These are phyloP conservation scores for Parasitella parasitica DNA, from an alignment of 371 early-diverging fungal species.

Conservation along the genomic window DNA sequence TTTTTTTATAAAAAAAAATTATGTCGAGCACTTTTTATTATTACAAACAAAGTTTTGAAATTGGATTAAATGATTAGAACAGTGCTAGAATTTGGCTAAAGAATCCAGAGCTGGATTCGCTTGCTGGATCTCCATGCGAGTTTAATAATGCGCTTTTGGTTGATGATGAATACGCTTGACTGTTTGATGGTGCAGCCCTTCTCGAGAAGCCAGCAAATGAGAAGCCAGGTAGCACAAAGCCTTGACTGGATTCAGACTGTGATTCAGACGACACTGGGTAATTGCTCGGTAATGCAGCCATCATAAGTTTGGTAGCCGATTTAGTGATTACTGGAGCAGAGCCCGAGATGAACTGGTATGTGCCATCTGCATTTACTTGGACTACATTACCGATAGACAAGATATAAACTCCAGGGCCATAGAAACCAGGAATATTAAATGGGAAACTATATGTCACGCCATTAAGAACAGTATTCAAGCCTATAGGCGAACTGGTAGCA, in stretches of 20 bases:
- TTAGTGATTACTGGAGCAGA: background rate
- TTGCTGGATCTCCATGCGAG: background rate
- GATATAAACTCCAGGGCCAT: slow-evolving; percentile 4
- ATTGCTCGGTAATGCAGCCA: background rate
- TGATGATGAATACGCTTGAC: background rate
- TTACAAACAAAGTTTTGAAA: background rate
- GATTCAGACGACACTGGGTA: background rate
- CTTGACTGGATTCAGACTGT: background rate
- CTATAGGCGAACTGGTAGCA: background rate
- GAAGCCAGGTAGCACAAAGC: slow-evolving; percentile 7
- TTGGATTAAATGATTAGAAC: background rate
- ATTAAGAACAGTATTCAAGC: background rate
- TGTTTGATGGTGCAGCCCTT: background rate
- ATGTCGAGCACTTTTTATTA: too few species aligned
- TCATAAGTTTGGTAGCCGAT: background rate
- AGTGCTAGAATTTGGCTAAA: slow-evolving; percentile 3
- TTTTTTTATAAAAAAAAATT: too few species aligned
- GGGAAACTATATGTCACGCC: background rate
- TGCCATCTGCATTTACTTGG: background rate
- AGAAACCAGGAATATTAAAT: slow-evolving; percentile 3
- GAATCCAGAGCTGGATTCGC: background rate
- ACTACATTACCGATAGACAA: slow-evolving; percentile 3
- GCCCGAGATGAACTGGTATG: background rate
- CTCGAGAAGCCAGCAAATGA: slow-evolving; percentile 12
- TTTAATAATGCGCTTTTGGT: background rate